phyloP scores from a whole-genome alignment of 2,329 filamentous ascomycete genomes.

The Verticillium klebahnii region DNA sequence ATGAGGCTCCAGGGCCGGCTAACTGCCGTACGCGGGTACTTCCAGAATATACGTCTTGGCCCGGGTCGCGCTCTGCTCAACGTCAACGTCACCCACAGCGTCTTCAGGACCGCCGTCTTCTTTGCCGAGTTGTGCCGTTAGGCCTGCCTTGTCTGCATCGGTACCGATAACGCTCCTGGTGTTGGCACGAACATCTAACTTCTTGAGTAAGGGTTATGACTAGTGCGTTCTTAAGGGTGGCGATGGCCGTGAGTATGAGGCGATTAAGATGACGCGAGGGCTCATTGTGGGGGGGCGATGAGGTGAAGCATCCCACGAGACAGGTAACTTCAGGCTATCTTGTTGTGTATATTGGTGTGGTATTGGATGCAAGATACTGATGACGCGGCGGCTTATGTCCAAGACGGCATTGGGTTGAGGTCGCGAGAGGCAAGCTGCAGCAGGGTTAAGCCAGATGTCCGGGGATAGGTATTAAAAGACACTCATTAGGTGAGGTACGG shows the following conservation, averaged over 20 bases:
- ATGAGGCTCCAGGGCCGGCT: slow-evolving; percentile 26
- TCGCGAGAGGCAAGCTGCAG: too few relatives aligned
- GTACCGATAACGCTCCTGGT: not conserved
- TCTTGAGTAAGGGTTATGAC: slow-evolving; percentile 33
- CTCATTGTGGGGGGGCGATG: slow-evolving; percentile 5
- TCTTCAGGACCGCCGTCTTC: slow-evolving; percentile 39
- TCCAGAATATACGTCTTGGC: slow-evolving; percentile 48
- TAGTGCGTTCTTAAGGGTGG: too few relatives aligned
- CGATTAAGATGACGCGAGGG: slow-evolving; percentile 20
- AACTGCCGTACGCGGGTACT: slow-evolving; percentile 46
- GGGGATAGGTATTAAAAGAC: too few relatives aligned
- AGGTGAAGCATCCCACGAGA: too few relatives aligned
- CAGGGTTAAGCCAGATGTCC: too few relatives aligned
- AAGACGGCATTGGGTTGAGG: too few relatives aligned
- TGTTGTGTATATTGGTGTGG: too few relatives aligned
- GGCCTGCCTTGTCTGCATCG: slow-evolving; percentile 7
- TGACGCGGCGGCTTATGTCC: too few relatives aligned
- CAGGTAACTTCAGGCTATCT: too few relatives aligned
- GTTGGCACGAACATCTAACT: slow-evolving; percentile 22
- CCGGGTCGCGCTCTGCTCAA: slow-evolving; percentile 52
- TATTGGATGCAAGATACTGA: too few relatives aligned
- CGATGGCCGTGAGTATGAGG: slow-evolving; percentile 7
- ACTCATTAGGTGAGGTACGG: too few relatives aligned
- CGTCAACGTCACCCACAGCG: slow-evolving; percentile 47
- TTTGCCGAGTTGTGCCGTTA: slow-evolving; percentile 19